phyloP scores from a whole-genome alignment of 129 eudicot genomes.

The Erigeron canadensis region DNA sequence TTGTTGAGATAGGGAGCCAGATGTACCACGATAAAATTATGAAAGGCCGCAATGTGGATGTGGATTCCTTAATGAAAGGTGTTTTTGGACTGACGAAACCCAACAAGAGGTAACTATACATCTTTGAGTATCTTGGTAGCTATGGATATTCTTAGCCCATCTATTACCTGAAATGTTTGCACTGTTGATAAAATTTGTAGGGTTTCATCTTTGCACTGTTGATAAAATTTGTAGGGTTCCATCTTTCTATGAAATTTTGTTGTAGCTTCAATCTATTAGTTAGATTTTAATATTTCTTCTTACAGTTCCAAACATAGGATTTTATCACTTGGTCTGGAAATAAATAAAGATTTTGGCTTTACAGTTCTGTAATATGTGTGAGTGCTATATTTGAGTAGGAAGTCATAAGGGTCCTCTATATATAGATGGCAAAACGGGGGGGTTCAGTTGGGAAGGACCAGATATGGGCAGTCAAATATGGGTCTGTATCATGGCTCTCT shows the following conservation, averaged over 20 bases:
- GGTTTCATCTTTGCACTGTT: neutral
- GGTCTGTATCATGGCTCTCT: neutral
- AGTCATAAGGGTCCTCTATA: neutral
- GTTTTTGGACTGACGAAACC: slow-evolving; percentile 59
- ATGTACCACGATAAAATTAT: slow-evolving; percentile 87
- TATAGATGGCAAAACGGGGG: too few relatives aligned
- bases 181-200: neutral
- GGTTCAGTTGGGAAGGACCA: too few relatives aligned
- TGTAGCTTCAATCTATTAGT: neutral
- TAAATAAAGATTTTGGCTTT: neutral
- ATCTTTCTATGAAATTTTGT: slow-evolving; percentile 3
- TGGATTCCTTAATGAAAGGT: slow-evolving; percentile 65
- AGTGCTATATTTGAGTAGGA: neutral
- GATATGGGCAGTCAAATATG: too few relatives aligned
- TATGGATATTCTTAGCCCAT: neutral
- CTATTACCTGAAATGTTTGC: slow-evolving; percentile 5
- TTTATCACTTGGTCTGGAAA: neutral
- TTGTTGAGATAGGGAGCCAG: slow-evolving; percentile 81
- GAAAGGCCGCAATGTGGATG: slow-evolving; percentile 58
- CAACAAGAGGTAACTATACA: slow-evolving; percentile 39
- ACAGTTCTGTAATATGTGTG: neutral
- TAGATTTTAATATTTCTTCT: neutral
- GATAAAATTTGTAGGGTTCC: neutral
- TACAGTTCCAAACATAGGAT: neutral
- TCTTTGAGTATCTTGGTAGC: neutral